These are phyloP conservation scores for Tremella fuciformis DNA, from an alignment of 768 basidiomycete genomes.

Conservation along the genomic window DNA sequence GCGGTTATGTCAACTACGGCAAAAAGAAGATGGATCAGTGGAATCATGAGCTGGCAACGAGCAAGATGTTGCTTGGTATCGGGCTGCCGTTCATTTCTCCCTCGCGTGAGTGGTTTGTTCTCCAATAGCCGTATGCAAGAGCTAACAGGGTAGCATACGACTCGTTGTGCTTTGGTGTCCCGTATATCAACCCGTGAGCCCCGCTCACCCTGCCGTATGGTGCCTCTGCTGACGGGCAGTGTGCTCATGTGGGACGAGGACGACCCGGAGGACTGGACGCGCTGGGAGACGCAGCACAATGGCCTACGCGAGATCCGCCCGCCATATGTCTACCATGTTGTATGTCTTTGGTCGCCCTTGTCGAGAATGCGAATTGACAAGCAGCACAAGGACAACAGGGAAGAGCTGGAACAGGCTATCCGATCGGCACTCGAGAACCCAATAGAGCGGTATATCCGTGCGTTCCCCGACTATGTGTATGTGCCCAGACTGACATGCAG, in stretches of 20 bases:
- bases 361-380: neutral
- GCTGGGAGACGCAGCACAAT: constrained; percentile 6
- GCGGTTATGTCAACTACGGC: constrained; percentile 3
- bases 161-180: constrained; percentile 1
- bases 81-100: constrained; percentile 2
- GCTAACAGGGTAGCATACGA: constrained; percentile 1
- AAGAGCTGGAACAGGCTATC: constrained; percentile 1
- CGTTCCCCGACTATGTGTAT: neutral
- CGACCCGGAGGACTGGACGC: neutral
- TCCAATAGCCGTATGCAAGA: neutral
- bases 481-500: neutral
- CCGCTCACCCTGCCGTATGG: too few relatives aligned
- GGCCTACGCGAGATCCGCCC: neutral
- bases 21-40: neutral
- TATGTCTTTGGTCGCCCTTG: neutral
- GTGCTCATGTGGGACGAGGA: neutral
- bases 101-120: neutral
- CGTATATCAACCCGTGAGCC: neutral
- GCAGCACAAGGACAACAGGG: neutral
- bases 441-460: constrained; percentile 2
- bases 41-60: constrained; percentile 1
- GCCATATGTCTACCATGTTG: constrained; percentile 1
- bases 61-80: constrained; percentile 1
- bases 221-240: too few relatives aligned
- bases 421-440: constrained; percentile 1